Evolutionary conservation across 768 basidiomycete species (phyloP).

Genomic region (Scleroderma bovista): DNA sequence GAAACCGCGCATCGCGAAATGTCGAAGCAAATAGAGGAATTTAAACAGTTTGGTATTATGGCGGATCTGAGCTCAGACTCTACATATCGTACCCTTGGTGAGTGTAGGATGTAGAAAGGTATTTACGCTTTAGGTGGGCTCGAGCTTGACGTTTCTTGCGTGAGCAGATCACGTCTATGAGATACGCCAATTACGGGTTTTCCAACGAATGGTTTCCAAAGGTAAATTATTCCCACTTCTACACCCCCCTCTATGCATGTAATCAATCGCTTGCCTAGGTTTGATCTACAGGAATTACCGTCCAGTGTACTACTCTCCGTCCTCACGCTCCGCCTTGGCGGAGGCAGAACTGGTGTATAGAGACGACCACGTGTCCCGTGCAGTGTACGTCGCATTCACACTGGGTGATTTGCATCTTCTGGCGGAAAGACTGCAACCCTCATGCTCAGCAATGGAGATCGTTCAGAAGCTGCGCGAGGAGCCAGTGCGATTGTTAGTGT

Average conservation of each 20-base stretch:
- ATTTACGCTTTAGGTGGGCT: constrained; percentile 1
- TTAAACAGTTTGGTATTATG: constrained; percentile 82
- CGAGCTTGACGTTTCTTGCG: not conserved
- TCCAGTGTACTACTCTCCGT: constrained; percentile 93
- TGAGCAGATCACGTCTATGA: constrained; percentile 77
- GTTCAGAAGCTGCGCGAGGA: constrained; percentile 30
- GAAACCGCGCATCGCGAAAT: constrained; percentile 72
- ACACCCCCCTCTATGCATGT: not conserved
- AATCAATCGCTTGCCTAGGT: constrained; percentile 35
- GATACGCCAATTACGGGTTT: constrained; percentile 79
- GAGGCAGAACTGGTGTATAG: constrained; percentile 92
- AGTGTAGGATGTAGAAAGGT: constrained; percentile 1
- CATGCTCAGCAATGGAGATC: constrained; percentile 9
- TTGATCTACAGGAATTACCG: constrained; percentile 82
- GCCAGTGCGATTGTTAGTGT: constrained; percentile 62
- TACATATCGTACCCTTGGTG: constrained; percentile 86
- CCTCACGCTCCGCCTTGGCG: constrained; percentile 88
- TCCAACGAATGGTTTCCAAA: constrained; percentile 83
- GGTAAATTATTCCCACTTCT: constrained; percentile 35
- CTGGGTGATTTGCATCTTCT: constrained; percentile 27
- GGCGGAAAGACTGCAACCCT: not conserved
- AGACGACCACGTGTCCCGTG: constrained; percentile 83
- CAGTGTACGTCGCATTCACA: constrained; percentile 79
- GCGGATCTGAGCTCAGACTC: constrained; percentile 73
- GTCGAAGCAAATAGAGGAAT: constrained; percentile 70